phyloP scores from a whole-genome alignment of 352 stramenopile species.

The Phytophthora meadii region DNA sequence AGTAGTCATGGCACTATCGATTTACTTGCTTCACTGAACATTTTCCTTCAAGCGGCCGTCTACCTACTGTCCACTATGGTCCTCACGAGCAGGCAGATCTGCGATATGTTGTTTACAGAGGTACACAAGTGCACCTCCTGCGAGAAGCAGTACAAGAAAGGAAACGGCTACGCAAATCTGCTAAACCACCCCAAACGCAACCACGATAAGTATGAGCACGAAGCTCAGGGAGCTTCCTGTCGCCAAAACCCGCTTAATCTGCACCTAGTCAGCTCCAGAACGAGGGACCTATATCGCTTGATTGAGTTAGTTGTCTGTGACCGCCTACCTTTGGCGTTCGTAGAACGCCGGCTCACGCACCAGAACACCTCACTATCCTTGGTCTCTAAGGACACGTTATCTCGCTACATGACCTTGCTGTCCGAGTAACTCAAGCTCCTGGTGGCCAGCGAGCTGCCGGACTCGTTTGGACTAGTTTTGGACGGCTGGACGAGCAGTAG shows the following conservation, averaged over 20 bases:
- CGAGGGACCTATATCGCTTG: background rate
- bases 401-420: background rate
- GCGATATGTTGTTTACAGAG: background rate
- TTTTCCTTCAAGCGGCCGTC: no score
- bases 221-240: no score
- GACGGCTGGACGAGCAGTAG: background rate
- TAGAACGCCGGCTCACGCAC: background rate
- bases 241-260: background rate
- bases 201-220: background rate
- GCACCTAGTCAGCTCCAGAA: background rate
- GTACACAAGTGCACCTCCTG: background rate
- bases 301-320: background rate
- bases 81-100: constrained; percentile 19
- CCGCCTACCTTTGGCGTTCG: background rate
- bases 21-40: background rate
- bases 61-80: constrained; percentile 11
- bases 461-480: background rate
- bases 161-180: constrained; percentile 21
- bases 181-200: background rate
- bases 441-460: background rate
- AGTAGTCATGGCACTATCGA: constrained; percentile 71
- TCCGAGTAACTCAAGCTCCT: background rate
- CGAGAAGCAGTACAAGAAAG: background rate
- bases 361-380: background rate
- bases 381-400: background rate